Evolutionary conservation across 1,284 basidiomycete species (phyloP).

Genomic region (Fomitopsis schrenkii): DNA sequence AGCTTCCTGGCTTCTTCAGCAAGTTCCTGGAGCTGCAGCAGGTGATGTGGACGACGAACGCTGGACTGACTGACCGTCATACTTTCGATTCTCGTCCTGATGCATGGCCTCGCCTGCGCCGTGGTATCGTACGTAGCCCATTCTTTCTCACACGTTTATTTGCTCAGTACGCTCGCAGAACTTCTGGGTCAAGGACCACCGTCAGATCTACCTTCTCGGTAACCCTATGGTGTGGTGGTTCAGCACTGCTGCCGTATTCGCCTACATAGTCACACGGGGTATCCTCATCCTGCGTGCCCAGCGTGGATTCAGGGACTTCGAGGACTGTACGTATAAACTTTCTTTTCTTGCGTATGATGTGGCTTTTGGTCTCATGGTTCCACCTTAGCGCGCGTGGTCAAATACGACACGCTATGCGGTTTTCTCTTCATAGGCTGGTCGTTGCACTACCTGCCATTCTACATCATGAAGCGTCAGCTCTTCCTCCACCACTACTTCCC

Average conservation of each 20-base stretch:
- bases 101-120: conserved; percentile 83
- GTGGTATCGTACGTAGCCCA: conserved; percentile 81
- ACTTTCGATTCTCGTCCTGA: conserved; percentile 91
- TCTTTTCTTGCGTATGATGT: conserved; percentile 4
- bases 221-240: conserved; percentile 94
- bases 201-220: conserved; percentile 92
- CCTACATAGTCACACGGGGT: conserved; percentile 68
- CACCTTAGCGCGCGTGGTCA: conserved; percentile 48
- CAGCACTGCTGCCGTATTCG: conserved; percentile 66
- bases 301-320: conserved; percentile 88
- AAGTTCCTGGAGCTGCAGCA: conserved; percentile 93
- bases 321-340: conserved; percentile 64
- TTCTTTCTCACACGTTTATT: neutral
- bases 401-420: conserved; percentile 88
- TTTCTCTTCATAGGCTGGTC: conserved; percentile 94
- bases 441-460: conserved; percentile 97
- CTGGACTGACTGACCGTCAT: conserved; percentile 91
- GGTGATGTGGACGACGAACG: conserved; percentile 99
- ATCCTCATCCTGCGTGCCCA: conserved; percentile 86
- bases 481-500: conserved; percentile 98
- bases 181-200: conserved; percentile 98
- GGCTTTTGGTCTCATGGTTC: neutral
- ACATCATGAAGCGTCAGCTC: conserved; percentile 92
- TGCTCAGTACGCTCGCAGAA: conserved; percentile 46
- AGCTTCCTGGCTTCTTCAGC: conserved; percentile 77